Base-by-base conservation (phyloP, 2,329 filamentous ascomycete genomes). In the Lomentospora prolificans region DNA sequence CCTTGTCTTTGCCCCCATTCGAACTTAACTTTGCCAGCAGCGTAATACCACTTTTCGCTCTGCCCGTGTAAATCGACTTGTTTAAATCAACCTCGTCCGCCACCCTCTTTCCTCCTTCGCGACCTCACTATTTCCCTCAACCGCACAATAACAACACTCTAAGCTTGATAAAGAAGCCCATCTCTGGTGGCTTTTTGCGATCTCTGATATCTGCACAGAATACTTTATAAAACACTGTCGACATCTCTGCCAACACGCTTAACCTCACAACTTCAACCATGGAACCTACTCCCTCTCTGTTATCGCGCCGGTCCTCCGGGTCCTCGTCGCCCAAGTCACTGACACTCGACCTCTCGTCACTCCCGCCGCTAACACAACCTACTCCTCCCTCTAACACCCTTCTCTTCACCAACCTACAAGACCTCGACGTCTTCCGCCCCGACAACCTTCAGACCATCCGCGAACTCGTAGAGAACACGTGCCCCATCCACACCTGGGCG, bases 311-410 rank as follows among this genome's bases (percentile, higher is more conserved):
- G 41, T 51, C 54, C 14, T 72, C 71, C 30, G 68, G 71, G 33
- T 71, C 71, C 24, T 78, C 78, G 9, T 77, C 76, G 53, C 67
- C 68, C 58, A 70, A 73, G 50, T 78, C 74, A 55, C 80, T 90
- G 57, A 85, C 82, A 22, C 79, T 94, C 64, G 88, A 92, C 66
- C 80, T 92, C 50, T 86, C 86, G 59, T 80, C 77, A 65, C 72
- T 92, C 44, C 87, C 89, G 52, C 80, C 86, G 33, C 76, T 89
- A 56, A 75, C 76, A 44, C 79, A 82, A 66, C 87, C 88, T n/a
- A 84, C 87, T 25, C 81, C 85, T 55, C 86, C 87, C 4, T 87
- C 86, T 61, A 94, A 94, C 75, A 94, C 89, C 0, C 83, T 94
- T 57, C 82, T 94, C 65, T 86, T 94, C 66, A 94, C 89, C 64